A percentile compares a stretch with the other conserved stretches of the same genome.
Evolutionary conservation across 768 basidiomycete genomes (phyloP).

Genomic region (Leucosporidium creatinivorum): DNA sequence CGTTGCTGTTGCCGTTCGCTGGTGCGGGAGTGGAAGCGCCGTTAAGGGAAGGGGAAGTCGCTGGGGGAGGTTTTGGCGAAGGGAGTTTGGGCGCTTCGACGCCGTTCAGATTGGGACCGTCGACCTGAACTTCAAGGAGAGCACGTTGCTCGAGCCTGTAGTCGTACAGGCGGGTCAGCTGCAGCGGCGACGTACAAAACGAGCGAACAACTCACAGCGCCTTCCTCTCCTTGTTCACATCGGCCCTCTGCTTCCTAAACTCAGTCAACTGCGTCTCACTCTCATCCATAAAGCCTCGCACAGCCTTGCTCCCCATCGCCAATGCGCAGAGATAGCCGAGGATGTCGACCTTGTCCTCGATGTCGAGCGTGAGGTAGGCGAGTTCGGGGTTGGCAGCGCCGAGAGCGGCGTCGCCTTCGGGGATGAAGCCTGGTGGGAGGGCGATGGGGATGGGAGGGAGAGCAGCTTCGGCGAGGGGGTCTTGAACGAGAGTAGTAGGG

Average conservation of each 20-base stretch:
- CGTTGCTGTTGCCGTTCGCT: neutral
- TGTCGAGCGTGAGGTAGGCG: conserved; percentile 30
- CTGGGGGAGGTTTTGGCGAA: neutral
- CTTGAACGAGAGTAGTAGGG: neutral
- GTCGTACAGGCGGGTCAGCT: neutral
- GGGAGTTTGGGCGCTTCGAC: conserved; percentile 1
- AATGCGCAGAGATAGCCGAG: conserved; percentile 82
- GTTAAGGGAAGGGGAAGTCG: neutral
- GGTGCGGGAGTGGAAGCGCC: neutral
- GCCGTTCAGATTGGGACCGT: too few relatives aligned
- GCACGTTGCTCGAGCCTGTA: conserved; percentile 40
- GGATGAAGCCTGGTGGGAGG: conserved; percentile 16
- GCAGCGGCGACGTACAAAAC: too few relatives aligned
- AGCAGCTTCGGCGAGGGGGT: conserved; percentile 45
- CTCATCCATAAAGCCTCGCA: conserved; percentile 81
- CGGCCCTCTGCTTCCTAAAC: conserved; percentile 88
- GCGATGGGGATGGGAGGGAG: conserved; percentile 49
- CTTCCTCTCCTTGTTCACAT: conserved; percentile 82
- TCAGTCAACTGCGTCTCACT: conserved; percentile 86
- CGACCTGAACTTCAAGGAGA: conserved; percentile 33
- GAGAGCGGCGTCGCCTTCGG: conserved; percentile 42
- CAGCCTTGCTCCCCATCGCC: conserved; percentile 79
- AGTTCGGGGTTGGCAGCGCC: conserved; percentile 46
- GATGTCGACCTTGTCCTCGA: conserved; percentile 68
- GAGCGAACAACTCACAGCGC: conserved; percentile 56